Evolutionary conservation across 352 stramenopile species (phyloP), one percentile per base, ranked within the genome.

Genomic region (Blastocystis sp.): DNA sequence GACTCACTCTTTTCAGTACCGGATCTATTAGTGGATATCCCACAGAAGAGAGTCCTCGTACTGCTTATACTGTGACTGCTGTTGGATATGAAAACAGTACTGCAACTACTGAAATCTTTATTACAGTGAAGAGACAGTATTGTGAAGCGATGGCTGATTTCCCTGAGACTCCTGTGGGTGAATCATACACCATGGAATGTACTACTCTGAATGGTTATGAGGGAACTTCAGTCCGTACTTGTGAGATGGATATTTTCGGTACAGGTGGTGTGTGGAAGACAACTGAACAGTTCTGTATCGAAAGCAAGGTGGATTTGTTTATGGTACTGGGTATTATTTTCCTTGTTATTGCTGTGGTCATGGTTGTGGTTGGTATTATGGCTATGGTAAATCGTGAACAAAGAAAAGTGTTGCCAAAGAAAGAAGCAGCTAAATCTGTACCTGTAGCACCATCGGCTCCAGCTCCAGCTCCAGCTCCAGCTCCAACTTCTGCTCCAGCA

Each of bases 221-320:
- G 41, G 70, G 70, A 18, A 64, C 55, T 26, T 62, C 43, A 7
- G 39, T 45, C 34, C 70, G 43, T 18, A 64, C 70, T 4, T 81
- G 70, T 43, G 11, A 65, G 2, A 34, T 81, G 41, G 45, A 50
- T n/a, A 41, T 16, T 3, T 26, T 18, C 50, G 20, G 20, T 47
- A 3, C 43, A 9, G 5, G 8, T 11, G 59, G n/a, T 11, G 30
- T 70, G 13, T 76, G 59, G 64, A 43, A 11, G 13, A 20, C 41
- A 1, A 39, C 59, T 7, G 30, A 16, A 24, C 5, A 13, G 24
- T 88, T 68, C 39, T 88, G 59, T 39, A 41, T 88, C 50, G 39
- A 76, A 56, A 78, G n/a, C 6, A 88, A 76, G 76, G 11, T 88
- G 20, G 30, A 62, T 37, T 26, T 88, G 37, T 39, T 88, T 37